A percentile compares a stretch with the other conserved stretches of the same genome.
These are phyloP conservation scores for Termitomyces sp. DNA, from an alignment of 768 basidiomycete species.

Conservation along the genomic window DNA sequence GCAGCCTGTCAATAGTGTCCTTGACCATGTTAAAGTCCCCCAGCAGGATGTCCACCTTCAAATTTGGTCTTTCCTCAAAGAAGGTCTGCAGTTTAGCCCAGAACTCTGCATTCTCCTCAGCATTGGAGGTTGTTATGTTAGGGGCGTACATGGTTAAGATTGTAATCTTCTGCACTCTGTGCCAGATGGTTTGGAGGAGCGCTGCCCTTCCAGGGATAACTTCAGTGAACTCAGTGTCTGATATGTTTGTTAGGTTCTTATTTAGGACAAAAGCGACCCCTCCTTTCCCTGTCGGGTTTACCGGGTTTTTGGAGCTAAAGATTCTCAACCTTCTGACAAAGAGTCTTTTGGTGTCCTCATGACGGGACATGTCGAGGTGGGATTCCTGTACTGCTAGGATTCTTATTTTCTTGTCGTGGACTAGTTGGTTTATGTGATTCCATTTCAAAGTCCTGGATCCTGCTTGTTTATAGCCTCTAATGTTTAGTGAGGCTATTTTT, in stretches of 20 bases:
- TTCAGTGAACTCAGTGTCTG: neutral
- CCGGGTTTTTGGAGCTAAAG: neutral
- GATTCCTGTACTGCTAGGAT: neutral
- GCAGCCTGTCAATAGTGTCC: conserved; percentile 28
- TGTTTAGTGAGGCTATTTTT: neutral
- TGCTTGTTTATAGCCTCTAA: neutral
- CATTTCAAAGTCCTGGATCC: neutral
- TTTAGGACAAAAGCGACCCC: conserved; percentile 1
- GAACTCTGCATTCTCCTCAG: neutral
- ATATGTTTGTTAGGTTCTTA: neutral
- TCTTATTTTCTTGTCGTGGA: neutral
- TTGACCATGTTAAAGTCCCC: conserved; percentile 40
- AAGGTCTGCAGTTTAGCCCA: neutral
- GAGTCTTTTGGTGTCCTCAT: neutral
- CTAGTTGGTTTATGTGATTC: conserved; percentile 2
- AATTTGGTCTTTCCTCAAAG: conserved; percentile 2
- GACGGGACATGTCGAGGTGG: neutral
- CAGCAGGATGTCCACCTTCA: conserved; percentile 25
- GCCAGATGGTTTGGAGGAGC: neutral
- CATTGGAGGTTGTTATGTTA: neutral
- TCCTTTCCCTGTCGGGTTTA: neutral
- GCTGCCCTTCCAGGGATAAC: neutral
- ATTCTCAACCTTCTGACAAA: conserved; percentile 1
- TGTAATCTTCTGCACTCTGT: neutral
- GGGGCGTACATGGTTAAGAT: neutral